phyloP scores from a whole-genome alignment of 768 basidiomycete genomes.

The Leucosporidium yakuticum region DNA sequence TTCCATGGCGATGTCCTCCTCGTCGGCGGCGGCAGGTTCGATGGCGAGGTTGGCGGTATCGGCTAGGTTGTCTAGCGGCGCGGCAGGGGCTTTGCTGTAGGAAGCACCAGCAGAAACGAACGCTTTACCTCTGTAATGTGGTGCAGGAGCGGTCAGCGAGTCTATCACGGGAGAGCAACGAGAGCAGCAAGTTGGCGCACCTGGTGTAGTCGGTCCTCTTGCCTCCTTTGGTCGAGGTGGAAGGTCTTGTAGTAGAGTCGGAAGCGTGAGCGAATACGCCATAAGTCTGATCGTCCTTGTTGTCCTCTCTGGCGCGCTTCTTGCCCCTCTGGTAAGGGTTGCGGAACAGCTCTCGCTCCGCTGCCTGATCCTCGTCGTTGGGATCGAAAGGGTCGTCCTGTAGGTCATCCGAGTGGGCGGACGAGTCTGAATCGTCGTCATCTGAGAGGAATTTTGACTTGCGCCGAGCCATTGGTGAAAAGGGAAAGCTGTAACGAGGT shows the following conservation, averaged over 20 bases:
- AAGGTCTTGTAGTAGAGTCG: too few relatives aligned
- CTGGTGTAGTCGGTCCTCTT: conserved; percentile 63
- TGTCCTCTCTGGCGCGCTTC: conserved; percentile 57
- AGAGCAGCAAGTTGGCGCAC: conserved; percentile 29
- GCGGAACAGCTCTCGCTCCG: conserved; percentile 68
- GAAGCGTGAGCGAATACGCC: conserved; percentile 55
- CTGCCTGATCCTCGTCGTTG: conserved; percentile 58
- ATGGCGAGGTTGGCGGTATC: conserved; percentile 42
- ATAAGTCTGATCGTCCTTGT: conserved; percentile 67
- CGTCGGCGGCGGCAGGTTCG: conserved; percentile 21
- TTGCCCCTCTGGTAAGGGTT: conserved; percentile 55
- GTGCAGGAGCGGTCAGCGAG: too few relatives aligned
- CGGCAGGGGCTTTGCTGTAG: conserved; percentile 47
- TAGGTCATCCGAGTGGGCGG: conserved; percentile 48
- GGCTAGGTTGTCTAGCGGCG: conserved; percentile 22
- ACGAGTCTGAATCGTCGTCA: conserved; percentile 51
- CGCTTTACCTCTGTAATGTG: conserved; percentile 9
- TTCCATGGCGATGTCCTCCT: conserved; percentile 27
- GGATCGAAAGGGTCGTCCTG: conserved; percentile 49
- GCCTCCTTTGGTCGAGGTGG: conserved; percentile 21
- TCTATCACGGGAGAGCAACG: background rate
- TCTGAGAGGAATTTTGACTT: conserved; percentile 37
- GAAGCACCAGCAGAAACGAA: conserved; percentile 24
- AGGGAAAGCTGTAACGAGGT: background rate
- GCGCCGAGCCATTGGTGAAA: conserved; percentile 41